Evolutionary conservation across 1,284 basidiomycete genomes (phyloP).

Genomic region (Sphaerobolus stellatus): DNA sequence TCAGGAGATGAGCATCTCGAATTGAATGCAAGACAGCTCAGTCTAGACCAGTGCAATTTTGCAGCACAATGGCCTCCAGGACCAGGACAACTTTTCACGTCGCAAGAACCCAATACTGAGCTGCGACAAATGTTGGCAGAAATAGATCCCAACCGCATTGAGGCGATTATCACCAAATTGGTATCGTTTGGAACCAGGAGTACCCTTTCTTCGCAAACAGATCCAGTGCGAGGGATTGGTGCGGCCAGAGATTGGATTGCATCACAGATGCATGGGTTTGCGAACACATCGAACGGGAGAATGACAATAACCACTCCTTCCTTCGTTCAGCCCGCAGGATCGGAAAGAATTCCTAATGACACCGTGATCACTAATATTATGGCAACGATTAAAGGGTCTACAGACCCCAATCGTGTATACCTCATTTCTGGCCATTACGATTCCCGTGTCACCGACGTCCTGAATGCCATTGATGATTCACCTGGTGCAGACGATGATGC

Average conservation of each 20-base stretch:
- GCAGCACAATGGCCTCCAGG: slow-evolving; percentile 47
- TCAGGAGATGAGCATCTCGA: not conserved
- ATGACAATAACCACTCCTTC: slow-evolving; percentile 48
- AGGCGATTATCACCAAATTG: slow-evolving; percentile 49
- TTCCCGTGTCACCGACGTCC: slow-evolving; percentile 42
- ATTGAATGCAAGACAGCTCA: not conserved
- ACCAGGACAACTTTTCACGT: slow-evolving; percentile 40
- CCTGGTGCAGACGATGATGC: slow-evolving; percentile 51
- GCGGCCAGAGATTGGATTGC: slow-evolving; percentile 58
- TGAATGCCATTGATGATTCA: slow-evolving; percentile 45
- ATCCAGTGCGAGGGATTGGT: slow-evolving; percentile 50
- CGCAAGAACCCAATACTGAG: slow-evolving; percentile 45
- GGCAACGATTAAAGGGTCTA: slow-evolving; percentile 47
- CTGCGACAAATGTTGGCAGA: slow-evolving; percentile 43
- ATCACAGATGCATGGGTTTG: slow-evolving; percentile 43
- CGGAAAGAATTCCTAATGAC: slow-evolving; percentile 35
- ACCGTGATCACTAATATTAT: slow-evolving; percentile 52
- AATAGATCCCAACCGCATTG: slow-evolving; percentile 44
- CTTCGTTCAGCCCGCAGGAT: slow-evolving; percentile 41
- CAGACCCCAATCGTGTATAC: slow-evolving; percentile 50
- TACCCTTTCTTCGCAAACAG: slow-evolving; percentile 52
- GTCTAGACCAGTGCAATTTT: slow-evolving; percentile 14
- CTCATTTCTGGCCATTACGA: slow-evolving; percentile 56
- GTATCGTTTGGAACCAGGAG: slow-evolving; percentile 54
- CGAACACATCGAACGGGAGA: slow-evolving; percentile 43